Evolutionary conservation across 441 rosid genomes (phyloP).

Genomic region (Populus tomentosa): DNA sequence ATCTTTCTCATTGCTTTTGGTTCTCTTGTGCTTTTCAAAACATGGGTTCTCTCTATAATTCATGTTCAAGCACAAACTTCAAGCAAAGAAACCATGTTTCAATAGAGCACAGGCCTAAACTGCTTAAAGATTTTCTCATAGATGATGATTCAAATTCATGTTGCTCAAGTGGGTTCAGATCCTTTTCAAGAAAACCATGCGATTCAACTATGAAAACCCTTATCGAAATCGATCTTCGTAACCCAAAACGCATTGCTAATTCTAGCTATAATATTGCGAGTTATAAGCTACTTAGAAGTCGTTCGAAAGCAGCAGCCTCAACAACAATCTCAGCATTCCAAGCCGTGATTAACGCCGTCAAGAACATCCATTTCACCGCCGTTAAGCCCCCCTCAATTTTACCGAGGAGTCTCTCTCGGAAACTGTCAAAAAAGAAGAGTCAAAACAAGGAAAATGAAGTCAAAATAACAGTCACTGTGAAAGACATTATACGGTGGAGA

Average conservation of each 20-base stretch:
- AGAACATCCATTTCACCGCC: slow-evolving; percentile 34
- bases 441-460: not conserved
- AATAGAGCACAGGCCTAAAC: slow-evolving; percentile 37
- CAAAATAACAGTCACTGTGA: slow-evolving; percentile 38
- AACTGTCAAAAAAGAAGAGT: slow-evolving; percentile 29
- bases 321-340: slow-evolving; percentile 37
- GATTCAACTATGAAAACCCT: slow-evolving; percentile 13
- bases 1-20: not conserved
- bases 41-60: slow-evolving; percentile 22
- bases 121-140: slow-evolving; percentile 76
- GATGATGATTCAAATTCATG: slow-evolving; percentile 53
- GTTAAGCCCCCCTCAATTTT: slow-evolving; percentile 34
- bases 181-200: slow-evolving; percentile 28
- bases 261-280: slow-evolving; percentile 12
- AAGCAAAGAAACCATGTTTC: slow-evolving; percentile 18
- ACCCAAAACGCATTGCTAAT: not conserved
- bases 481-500: slow-evolving; percentile 79
- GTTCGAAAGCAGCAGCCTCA: slow-evolving; percentile 33
- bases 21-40: not conserved
- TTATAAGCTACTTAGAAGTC: slow-evolving; percentile 24
- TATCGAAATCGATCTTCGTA: slow-evolving; percentile 9
- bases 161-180: slow-evolving; percentile 42
- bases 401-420: slow-evolving; percentile 48
- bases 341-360: slow-evolving; percentile 39
- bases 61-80: slow-evolving; percentile 20